These are phyloP conservation scores for Zymoseptoria tritici DNA, from an alignment of 2,329 filamentous ascomycete species.

Conservation along the genomic window DNA sequence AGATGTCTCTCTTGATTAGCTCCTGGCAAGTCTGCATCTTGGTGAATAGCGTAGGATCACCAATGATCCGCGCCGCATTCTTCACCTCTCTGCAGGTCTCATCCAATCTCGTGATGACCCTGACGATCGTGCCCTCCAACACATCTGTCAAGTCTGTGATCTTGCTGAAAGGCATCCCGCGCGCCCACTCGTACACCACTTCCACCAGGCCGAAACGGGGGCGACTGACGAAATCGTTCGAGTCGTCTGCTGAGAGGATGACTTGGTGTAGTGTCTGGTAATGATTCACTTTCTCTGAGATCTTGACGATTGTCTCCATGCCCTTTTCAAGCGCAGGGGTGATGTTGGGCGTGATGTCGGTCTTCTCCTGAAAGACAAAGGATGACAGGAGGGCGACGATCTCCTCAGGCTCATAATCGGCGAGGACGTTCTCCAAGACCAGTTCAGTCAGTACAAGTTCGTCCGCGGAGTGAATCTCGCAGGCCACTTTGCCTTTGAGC, in stretches of 20 bases:
- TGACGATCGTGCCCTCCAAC: slow-evolving; percentile 91
- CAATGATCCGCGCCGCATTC: slow-evolving; percentile 90
- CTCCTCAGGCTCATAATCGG: slow-evolving; percentile 90
- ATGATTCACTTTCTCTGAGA: slow-evolving; percentile 86
- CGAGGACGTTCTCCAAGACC: slow-evolving; percentile 91
- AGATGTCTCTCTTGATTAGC: slow-evolving; percentile 94
- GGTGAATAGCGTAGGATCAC: slow-evolving; percentile 82
- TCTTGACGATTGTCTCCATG: slow-evolving; percentile 75
- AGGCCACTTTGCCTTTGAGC: slow-evolving; percentile 96
- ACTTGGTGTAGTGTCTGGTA: slow-evolving; percentile 89
- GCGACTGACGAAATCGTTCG: slow-evolving; percentile 80
- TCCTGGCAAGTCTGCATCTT: slow-evolving; percentile 99
- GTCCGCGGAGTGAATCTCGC: slow-evolving; percentile 94
- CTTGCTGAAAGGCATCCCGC: slow-evolving; percentile 96
- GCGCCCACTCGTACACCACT: slow-evolving; percentile 97
- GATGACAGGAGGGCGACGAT: slow-evolving; percentile 89
- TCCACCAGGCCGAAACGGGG: slow-evolving; percentile 92
- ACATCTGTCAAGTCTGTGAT: slow-evolving; percentile 95
- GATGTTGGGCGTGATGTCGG: slow-evolving; percentile 69
- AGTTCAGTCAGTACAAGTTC: slow-evolving; percentile 94
- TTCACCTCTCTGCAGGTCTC: slow-evolving; percentile 97
- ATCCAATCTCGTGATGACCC: slow-evolving; percentile 86
- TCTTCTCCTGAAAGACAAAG: slow-evolving; percentile 98
- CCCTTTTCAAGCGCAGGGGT: slow-evolving; percentile 76
- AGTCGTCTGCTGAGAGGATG: slow-evolving; percentile 80